These are phyloP conservation scores for Gamarada debralockiae DNA, from an alignment of 495 filamentous ascomycete genomes.

Conservation along the genomic window DNA sequence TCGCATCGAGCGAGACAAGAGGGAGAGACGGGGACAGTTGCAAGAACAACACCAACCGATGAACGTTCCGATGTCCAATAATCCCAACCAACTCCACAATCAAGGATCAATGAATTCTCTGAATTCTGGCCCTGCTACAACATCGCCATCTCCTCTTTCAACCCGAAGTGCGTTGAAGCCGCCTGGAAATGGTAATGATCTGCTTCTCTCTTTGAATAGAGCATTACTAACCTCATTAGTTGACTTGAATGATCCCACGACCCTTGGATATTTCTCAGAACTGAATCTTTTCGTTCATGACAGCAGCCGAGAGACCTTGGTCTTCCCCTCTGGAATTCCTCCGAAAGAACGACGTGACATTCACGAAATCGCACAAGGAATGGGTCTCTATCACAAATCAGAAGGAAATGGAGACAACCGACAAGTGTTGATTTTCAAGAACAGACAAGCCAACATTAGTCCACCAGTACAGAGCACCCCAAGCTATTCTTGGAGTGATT, in stretches of 20 bases:
- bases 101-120: slow-evolving; percentile 84
- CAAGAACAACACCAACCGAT: slow-evolving; percentile 89
- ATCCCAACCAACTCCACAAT: slow-evolving; percentile 60
- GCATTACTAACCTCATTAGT: slow-evolving; percentile 45
- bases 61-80: slow-evolving; percentile 36
- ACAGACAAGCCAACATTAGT: slow-evolving; percentile 57
- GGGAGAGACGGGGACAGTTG: slow-evolving; percentile 91
- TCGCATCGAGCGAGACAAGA: slow-evolving; percentile 94
- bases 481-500: slow-evolving; percentile 62
- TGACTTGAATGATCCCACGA: slow-evolving; percentile 88
- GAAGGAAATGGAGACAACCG: slow-evolving; percentile 81
- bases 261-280: slow-evolving; percentile 83
- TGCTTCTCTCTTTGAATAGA: neutral
- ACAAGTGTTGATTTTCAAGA: slow-evolving; percentile 82
- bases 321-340: slow-evolving; percentile 76
- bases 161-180: neutral
- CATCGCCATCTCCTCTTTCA: slow-evolving; percentile 62
- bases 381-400: slow-evolving; percentile 86
- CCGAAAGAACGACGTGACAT: slow-evolving; percentile 83
- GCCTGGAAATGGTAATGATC: slow-evolving; percentile 5
- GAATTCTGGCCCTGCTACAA: slow-evolving; percentile 60
- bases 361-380: slow-evolving; percentile 91
- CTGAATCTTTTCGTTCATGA: slow-evolving; percentile 86
- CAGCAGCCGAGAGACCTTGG: slow-evolving; percentile 65
- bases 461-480: slow-evolving; percentile 44